Percentiles rank a stretch among this genome's conserved stretches.
These are phyloP conservation scores for Zalaria obscura DNA, from an alignment of 2,329 filamentous ascomycete genomes.

Conservation along the genomic window DNA sequence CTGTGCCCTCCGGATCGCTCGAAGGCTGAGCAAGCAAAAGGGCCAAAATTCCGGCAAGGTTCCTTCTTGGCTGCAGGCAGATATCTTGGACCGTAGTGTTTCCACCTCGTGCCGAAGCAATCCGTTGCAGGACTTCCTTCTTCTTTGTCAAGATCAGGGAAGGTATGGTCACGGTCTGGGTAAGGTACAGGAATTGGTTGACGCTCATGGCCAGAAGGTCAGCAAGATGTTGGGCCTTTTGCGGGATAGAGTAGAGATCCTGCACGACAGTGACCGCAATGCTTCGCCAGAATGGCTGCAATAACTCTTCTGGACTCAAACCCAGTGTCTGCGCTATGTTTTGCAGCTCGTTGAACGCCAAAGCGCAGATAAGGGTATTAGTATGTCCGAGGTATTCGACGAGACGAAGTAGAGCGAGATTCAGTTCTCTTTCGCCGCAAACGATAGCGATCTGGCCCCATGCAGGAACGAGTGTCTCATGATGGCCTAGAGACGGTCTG, in stretches of 20 bases:
- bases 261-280: conserved; percentile 72
- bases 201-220: conserved; percentile 68
- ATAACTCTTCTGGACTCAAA: conserved; percentile 51
- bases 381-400: conserved; percentile 76
- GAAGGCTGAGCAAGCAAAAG: conserved; percentile 47
- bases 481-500: conserved; percentile 49
- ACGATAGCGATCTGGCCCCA: conserved; percentile 71
- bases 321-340: conserved; percentile 54
- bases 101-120: conserved; percentile 54
- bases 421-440: conserved; percentile 69
- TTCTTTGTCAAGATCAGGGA: conserved; percentile 71
- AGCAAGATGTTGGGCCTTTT: conserved; percentile 65
- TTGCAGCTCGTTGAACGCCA: conserved; percentile 72
- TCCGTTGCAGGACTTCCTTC: conserved; percentile 63
- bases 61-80: conserved; percentile 40
- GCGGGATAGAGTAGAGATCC: conserved; percentile 66
- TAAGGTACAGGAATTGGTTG: conserved; percentile 56
- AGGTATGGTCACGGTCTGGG: conserved; percentile 72
- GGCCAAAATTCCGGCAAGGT: conserved; percentile 44
- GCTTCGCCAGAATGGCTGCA: conserved; percentile 79
- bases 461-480: conserved; percentile 74
- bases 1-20: conserved; percentile 49
- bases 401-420: conserved; percentile 69
- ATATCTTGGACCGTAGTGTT: conserved; percentile 43
- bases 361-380: conserved; percentile 64